Evolutionary conservation across 805 yeast species (phyloP).

Genomic region (Schwanniomyces yamadae): DNA sequence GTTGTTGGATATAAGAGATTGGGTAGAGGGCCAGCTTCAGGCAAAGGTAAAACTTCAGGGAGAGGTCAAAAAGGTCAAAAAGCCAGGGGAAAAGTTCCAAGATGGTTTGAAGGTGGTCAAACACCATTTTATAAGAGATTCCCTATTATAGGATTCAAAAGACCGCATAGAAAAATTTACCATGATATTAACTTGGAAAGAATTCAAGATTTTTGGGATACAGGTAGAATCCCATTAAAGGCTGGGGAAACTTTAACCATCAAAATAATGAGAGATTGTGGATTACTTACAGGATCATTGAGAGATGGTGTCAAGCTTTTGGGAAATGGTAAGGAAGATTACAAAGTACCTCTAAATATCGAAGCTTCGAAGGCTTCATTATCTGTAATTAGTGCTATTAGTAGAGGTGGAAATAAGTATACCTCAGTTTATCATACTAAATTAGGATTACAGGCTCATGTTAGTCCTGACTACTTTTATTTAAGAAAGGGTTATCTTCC

Average conservation of each 20-base stretch:
- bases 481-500: conserved; percentile 78
- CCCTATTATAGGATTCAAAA: conserved; percentile 86
- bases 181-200: conserved; percentile 63
- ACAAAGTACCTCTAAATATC: conserved; percentile 62
- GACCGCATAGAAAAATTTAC: conserved; percentile 54
- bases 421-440: conserved; percentile 65
- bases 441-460: conserved; percentile 70
- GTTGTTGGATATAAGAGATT: conserved; percentile 64
- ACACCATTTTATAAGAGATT: conserved; percentile 83
- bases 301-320: conserved; percentile 81
- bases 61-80: conserved; percentile 99
- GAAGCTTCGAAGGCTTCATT: conserved; percentile 82
- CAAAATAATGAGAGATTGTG: conserved; percentile 70
- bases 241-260: conserved; percentile 70
- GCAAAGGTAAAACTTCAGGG: conserved; percentile 91
- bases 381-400: conserved; percentile 72
- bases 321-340: conserved; percentile 57
- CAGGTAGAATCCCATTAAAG: conserved; percentile 58
- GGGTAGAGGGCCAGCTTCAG: conserved; percentile 96
- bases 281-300: conserved; percentile 69
- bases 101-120: conserved; percentile 99
- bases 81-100: conserved; percentile 86
- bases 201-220: conserved; percentile 68
- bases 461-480: conserved; percentile 69
- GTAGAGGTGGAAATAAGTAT: conserved; percentile 68